phyloP scores from a whole-genome alignment of 139 green algal genomes.

The Tetraselmis chui region DNA sequence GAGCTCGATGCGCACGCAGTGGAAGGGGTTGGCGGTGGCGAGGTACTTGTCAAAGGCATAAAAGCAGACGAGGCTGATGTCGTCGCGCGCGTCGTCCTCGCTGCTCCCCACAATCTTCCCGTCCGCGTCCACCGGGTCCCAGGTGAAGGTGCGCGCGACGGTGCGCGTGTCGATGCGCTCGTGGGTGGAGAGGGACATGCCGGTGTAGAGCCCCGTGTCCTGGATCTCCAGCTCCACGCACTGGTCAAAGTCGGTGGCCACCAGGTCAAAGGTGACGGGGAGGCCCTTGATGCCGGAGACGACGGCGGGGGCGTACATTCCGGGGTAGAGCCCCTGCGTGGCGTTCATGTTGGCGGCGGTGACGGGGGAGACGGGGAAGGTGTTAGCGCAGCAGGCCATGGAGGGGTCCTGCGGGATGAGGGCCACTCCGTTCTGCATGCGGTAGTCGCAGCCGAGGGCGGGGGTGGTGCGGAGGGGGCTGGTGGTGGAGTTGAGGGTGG shows the following conservation, averaged over 20 bases:
- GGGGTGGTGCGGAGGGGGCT: constrained; percentile 7
- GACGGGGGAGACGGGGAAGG: neutral
- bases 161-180: constrained; percentile 7
- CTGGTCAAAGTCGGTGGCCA: constrained; percentile 19
- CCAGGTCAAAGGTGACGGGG: constrained; percentile 16
- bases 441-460: neutral
- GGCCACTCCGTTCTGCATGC: neutral
- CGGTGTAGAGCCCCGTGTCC: constrained; percentile 13
- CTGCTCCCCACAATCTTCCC: neutral
- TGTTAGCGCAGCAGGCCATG: neutral
- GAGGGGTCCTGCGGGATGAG: neutral
- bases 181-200: constrained; percentile 17
- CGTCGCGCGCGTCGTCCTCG: constrained; percentile 6
- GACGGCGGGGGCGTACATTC: constrained; percentile 4
- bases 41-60: constrained; percentile 20
- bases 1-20: constrained; percentile 17
- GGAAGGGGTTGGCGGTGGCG: constrained; percentile 9
- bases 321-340: neutral
- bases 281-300: constrained; percentile 5
- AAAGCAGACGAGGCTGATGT: constrained; percentile 16
- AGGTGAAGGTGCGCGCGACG: constrained; percentile 14
- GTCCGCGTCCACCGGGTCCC: neutral
- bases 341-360: neutral
- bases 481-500: constrained; percentile 13
- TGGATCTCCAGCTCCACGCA: constrained; percentile 26